Evolutionary conservation across 139 green algal species (phyloP).

Genomic region (Picochlorum sp.): DNA sequence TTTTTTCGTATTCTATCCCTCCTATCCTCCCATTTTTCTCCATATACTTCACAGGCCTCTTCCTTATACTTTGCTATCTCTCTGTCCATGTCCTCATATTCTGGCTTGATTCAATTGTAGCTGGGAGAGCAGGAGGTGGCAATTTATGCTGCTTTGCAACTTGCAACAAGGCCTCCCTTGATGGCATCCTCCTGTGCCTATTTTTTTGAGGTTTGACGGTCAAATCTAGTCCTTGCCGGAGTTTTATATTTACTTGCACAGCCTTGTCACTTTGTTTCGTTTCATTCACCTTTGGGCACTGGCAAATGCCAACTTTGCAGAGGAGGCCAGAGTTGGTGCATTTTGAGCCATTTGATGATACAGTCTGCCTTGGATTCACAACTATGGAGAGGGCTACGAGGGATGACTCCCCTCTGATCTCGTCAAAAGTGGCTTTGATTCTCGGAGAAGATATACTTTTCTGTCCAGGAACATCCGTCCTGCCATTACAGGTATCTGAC

Average conservation of each 20-base stretch:
- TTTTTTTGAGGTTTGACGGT: slow-evolving; percentile 8
- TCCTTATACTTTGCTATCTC: neutral
- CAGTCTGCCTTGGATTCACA: slow-evolving; percentile 15
- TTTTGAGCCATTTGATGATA: neutral
- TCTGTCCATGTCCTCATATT: neutral
- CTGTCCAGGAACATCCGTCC: neutral
- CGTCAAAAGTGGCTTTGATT: slow-evolving; percentile 44
- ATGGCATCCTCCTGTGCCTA: slow-evolving; percentile 60
- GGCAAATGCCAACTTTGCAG: neutral
- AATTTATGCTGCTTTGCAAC: slow-evolving; percentile 39
- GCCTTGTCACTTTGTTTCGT: neutral
- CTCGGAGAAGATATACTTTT: slow-evolving; percentile 7
- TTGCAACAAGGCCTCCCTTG: slow-evolving; percentile 50
- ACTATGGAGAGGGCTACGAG: slow-evolving; percentile 46
- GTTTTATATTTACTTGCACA: slow-evolving; percentile 2
- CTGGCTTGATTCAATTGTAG: neutral
- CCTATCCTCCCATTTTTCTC: slow-evolving; percentile 55
- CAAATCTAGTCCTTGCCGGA: slow-evolving; percentile 7
- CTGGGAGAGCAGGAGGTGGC: slow-evolving; percentile 12
- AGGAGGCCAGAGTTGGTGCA: neutral
- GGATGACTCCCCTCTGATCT: slow-evolving; percentile 50
- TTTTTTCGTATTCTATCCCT: slow-evolving; percentile 47
- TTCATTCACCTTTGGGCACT: neutral
- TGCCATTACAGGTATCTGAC: neutral
- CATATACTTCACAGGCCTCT: slow-evolving; percentile 47